phyloP scores from a whole-genome alignment of 345 rosid species.

The Syzygium grande region DNA sequence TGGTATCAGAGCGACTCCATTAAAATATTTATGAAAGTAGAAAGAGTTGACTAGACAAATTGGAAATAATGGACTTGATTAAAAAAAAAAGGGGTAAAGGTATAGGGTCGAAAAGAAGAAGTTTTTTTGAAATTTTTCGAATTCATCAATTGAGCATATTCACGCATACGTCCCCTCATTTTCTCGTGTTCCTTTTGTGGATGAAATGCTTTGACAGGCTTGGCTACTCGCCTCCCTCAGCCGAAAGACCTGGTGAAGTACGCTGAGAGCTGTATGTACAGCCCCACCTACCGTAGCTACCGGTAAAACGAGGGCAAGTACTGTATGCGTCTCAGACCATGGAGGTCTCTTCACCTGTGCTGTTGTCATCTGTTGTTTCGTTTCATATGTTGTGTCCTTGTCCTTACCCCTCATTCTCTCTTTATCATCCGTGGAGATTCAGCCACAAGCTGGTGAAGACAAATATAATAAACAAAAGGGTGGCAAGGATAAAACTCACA shows the following conservation, averaged over 20 bases:
- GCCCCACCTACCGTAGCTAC: slow-evolving; percentile 64
- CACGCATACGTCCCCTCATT: not conserved
- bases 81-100: not conserved
- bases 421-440: not conserved
- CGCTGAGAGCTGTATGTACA: slow-evolving; percentile 92
- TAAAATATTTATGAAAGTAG: not conserved
- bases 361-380: not conserved
- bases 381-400: not conserved
- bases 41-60: not conserved
- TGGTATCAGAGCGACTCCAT: not conserved
- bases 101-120: not conserved
- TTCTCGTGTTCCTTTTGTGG: not conserved
- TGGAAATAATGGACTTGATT: not conserved
- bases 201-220: slow-evolving; percentile 27
- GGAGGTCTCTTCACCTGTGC: not conserved
- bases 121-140: not conserved
- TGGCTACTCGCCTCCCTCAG: slow-evolving; percentile 79
- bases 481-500: not conserved
- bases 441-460: not conserved
- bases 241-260: slow-evolving; percentile 65
- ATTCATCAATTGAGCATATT: not conserved
- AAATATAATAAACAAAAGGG: not conserved
- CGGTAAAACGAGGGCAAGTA: slow-evolving; percentile 21
- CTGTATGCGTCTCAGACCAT: not conserved
- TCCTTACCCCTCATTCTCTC: not conserved